phyloP scores from a whole-genome alignment of 306 rosid species.

The Malus orientalis region DNA sequence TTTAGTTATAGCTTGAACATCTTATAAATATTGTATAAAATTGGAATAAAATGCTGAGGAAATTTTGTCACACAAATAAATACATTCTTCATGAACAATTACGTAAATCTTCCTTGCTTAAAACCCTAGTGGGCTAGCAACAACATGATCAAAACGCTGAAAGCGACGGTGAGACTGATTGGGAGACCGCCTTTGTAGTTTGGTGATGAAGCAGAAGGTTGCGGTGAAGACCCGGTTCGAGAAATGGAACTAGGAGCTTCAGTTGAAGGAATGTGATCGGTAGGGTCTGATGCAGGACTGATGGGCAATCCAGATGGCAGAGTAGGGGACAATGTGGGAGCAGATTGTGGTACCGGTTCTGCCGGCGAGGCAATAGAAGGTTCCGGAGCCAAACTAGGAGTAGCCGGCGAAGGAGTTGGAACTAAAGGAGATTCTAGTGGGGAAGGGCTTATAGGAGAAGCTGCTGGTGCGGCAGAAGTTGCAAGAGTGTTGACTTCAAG shows the following conservation, averaged over 20 bases:
- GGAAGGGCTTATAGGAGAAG: constrained; percentile 20
- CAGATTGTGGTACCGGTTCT: background rate
- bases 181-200: constrained; percentile 15
- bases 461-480: constrained; percentile 30
- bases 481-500: constrained; percentile 59
- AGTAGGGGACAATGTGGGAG: background rate
- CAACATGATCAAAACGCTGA: constrained; percentile 27
- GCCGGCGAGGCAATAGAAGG: background rate
- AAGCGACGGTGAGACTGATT: constrained; percentile 21
- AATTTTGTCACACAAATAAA: background rate
- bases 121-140: constrained; percentile 29
- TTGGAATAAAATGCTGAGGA: background rate
- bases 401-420: constrained; percentile 18
- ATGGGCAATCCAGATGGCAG: background rate
- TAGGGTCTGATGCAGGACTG: constrained; percentile 15
- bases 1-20: background rate
- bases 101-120: background rate
- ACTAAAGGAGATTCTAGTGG: constrained; percentile 20
- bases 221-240: constrained; percentile 17
- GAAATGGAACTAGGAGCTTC: constrained; percentile 20
- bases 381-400: constrained; percentile 1
- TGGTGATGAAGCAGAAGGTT: constrained; percentile 36
- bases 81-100: background rate
- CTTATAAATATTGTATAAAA: background rate
- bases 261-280: constrained; percentile 37